Conservation (phyloP, 331 rosid genomes). For the Malus hybrid region DNA sequence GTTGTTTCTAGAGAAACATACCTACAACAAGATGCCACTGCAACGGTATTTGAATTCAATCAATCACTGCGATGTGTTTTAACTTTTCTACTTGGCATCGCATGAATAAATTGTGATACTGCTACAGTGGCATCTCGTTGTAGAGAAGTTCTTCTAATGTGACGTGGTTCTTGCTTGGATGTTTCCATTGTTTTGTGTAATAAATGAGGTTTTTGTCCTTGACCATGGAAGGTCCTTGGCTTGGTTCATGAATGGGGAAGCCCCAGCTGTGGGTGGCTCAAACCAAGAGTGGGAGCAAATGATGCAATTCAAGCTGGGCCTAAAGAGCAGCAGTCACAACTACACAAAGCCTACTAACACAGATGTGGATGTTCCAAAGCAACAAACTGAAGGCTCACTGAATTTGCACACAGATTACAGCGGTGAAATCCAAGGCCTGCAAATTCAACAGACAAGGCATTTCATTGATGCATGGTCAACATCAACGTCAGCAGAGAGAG, state of each 20-base stretch:
- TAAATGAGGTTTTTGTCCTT: constrained; percentile 7
- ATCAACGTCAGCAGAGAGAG: constrained; percentile 8
- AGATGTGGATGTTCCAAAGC: constrained; percentile 1
- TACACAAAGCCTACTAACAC: background rate
- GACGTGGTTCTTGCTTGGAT: background rate
- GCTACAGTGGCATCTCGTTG: background rate
- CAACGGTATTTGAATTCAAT: background rate
- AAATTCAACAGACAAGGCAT: constrained; percentile 15
- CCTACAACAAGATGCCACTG: background rate
- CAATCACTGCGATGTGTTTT: too few species aligned
- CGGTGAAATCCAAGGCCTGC: background rate
- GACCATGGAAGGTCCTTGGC: constrained; percentile 15
- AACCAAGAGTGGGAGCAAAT: constrained; percentile 23
- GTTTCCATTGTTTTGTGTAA: background rate
- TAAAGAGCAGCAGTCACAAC: background rate
- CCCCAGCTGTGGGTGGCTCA: background rate
- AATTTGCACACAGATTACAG: background rate
- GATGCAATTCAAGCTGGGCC: constrained; percentile 3
- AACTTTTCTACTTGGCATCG: background rate
- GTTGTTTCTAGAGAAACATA: background rate
- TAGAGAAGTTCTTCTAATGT: background rate
- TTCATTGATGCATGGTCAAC: constrained; percentile 25
- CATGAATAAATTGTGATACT: background rate
- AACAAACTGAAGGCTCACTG: constrained; percentile 1
- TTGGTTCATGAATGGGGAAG: constrained; percentile 28